These are phyloP conservation scores for Cryptococcus sp. DNA, from an alignment of 1,284 basidiomycete species.

Conservation along the genomic window DNA sequence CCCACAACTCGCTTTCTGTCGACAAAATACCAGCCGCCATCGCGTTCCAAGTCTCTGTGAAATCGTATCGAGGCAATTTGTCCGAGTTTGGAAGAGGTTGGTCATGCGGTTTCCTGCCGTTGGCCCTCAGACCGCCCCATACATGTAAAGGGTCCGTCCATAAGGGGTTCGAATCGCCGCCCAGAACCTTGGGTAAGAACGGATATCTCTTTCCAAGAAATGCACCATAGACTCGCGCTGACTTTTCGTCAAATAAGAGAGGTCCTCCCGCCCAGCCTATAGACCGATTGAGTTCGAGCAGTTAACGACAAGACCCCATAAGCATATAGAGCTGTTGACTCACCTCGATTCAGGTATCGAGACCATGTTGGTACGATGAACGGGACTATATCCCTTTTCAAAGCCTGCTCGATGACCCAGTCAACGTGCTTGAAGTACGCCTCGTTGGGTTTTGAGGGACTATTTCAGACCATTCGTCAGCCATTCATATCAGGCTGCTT, in stretches of 20 bases:
- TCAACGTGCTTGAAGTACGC: conserved; percentile 15
- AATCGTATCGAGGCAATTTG: conserved; percentile 1
- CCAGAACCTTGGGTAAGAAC: conserved; percentile 6
- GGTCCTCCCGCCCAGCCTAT: conserved; percentile 4
- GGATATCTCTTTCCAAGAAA: conserved; percentile 9
- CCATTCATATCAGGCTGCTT: background rate
- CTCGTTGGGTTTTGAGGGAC: conserved; percentile 7
- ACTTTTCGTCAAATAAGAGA: conserved; percentile 1
- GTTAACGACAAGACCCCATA: background rate
- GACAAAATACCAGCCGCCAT: background rate
- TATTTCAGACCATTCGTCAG: background rate
- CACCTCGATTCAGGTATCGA: conserved; percentile 3
- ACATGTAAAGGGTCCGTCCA: conserved; percentile 1
- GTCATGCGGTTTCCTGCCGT: background rate
- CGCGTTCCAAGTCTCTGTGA: background rate
- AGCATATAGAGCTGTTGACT: background rate
- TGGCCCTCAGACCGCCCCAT: background rate
- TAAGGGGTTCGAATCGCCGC: conserved; percentile 6
- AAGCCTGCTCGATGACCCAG: conserved; percentile 4
- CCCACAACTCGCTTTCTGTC: background rate
- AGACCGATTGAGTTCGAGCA: background rate
- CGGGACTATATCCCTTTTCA: background rate
- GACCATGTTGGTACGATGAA: conserved; percentile 10
- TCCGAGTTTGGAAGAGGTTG: background rate
- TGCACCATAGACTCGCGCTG: conserved; percentile 2